Conservation (phyloP, 805 yeast species). For the Candida loeiensis region DNA sequence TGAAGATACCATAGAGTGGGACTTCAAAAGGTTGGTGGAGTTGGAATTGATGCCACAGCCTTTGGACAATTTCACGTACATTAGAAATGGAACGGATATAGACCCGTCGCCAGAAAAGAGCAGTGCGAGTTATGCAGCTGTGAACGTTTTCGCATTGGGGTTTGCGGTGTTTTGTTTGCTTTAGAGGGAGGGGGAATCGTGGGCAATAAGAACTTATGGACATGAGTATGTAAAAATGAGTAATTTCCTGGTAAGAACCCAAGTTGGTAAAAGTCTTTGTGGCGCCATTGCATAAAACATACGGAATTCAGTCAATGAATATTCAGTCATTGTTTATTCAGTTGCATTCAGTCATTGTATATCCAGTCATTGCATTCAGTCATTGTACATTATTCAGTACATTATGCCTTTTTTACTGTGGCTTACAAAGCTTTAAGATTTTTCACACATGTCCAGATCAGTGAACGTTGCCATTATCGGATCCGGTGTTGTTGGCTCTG, state of each 20-base stretch:
- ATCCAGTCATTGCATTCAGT: background rate
- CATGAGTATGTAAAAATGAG: no score
- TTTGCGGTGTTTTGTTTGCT: constrained; percentile 11
- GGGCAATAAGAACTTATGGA: no score
- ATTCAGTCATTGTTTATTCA: background rate
- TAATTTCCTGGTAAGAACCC: no score
- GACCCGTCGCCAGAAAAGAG: constrained; percentile 17
- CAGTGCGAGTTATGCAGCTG: background rate
- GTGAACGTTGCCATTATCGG: constrained; percentile 51
- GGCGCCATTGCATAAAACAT: no score
- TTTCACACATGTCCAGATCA: constrained; percentile 8
- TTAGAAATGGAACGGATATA: constrained; percentile 32
- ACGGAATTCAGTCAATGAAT: no score
- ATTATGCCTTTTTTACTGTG: no score
- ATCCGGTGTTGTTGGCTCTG: constrained; percentile 94
- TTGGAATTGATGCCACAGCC: constrained; percentile 62
- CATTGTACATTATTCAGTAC: no score
- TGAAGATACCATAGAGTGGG: constrained; percentile 67
- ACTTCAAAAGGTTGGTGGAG: constrained; percentile 48
- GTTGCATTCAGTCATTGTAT: background rate
- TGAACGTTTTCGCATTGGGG: constrained; percentile 8
- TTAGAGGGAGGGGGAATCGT: no score
- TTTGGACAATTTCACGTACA: constrained; percentile 34
- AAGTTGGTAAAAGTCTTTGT: no score
- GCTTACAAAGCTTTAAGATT: background rate